Base-by-base conservation (phyloP, 2,329 filamentous ascomycete species). In the Botryosphaeria dothidea region DNA sequence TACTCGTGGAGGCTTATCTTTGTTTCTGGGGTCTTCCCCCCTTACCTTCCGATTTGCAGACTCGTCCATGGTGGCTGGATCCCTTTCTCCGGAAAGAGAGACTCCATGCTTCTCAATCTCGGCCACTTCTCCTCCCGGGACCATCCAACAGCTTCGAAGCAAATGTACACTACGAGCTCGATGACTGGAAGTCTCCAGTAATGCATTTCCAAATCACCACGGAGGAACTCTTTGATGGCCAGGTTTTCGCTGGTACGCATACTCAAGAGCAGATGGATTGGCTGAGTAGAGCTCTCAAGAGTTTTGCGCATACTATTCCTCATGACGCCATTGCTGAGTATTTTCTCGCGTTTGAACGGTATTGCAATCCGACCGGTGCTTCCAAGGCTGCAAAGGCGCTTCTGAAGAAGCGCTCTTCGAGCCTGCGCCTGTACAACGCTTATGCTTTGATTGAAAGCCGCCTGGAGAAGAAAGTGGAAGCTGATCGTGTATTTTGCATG, bases 371-470 rank as follows among this genome's bases (percentile, higher is more conserved):
- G 0, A 81, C 78, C 1, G 80, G 78, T 2, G 86, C 88, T 27
- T 89, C 86, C 69, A 96, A 92, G 72, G 81, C 84, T 6, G 91
- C 92, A 0, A 96, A 92, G 71, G 77, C 78, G 6, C 79, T 96
- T 0, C 77, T 97, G n/a, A 94, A 91, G 72, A 83, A 83, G 54
- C 85, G 86, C 64, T 82, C 88, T 0, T 82, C 86, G 0, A 90
- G 87, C 69, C 74, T 91, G 3, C 80, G 82, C 15, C 80, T 97
- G 0, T 97, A 96, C 77, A 90, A 92, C 69, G 87, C 88, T 0
- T 96, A 94, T 72, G 92, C 90, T 0, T 78, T 92, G 15, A 86
- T 92, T 3, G 92, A 96, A 75, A 83, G 79, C 68, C 80, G 81
- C 1, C 84, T 83, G 31, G 86, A 83, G 0, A 88, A 90, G 25